Percentiles rank a stretch among this genome's conserved stretches.
Evolutionary conservation across 495 filamentous ascomycete genomes (phyloP).

Genomic region (Patellaria atrata): DNA sequence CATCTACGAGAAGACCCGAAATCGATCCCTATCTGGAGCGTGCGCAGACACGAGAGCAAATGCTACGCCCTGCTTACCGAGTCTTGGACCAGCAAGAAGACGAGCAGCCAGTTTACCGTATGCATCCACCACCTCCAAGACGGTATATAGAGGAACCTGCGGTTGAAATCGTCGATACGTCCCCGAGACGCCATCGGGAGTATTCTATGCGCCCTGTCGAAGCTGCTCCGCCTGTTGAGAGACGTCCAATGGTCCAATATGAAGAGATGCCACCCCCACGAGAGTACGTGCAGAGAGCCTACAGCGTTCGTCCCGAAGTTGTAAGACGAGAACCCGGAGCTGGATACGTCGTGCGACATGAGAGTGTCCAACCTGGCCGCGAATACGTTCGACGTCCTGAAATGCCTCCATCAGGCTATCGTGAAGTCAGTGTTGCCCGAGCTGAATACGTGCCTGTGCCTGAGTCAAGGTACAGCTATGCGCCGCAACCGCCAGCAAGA

Average conservation of each 20-base stretch:
- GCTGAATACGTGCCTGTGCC: conserved; percentile 7
- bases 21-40: conserved; percentile 19
- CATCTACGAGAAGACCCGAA: conserved; percentile 16
- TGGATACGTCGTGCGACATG: conserved; percentile 15
- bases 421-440: conserved; percentile 14
- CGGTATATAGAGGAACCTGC: conserved; percentile 42
- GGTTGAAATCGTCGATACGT: conserved; percentile 30
- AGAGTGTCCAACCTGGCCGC: conserved; percentile 18
- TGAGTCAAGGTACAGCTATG: conserved; percentile 12
- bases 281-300: conserved; percentile 15
- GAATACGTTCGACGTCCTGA: conserved; percentile 6
- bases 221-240: conserved; percentile 18
- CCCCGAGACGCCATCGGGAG: conserved; percentile 38
- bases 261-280: conserved; percentile 17
- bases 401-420: conserved; percentile 15
- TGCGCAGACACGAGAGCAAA: conserved; percentile 17
- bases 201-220: conserved; percentile 32
- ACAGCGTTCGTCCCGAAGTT: conserved; percentile 21
- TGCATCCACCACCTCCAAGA: conserved; percentile 28
- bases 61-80: conserved; percentile 10
- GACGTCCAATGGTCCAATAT: conserved; percentile 16
- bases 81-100: conserved; percentile 16
- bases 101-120: conserved; percentile 23
- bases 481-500: conserved; percentile 5
- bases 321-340: conserved; percentile 12